These are phyloP conservation scores for Hypoxylon rickii DNA, from an alignment of 495 filamentous ascomycete genomes.

Conservation along the genomic window DNA sequence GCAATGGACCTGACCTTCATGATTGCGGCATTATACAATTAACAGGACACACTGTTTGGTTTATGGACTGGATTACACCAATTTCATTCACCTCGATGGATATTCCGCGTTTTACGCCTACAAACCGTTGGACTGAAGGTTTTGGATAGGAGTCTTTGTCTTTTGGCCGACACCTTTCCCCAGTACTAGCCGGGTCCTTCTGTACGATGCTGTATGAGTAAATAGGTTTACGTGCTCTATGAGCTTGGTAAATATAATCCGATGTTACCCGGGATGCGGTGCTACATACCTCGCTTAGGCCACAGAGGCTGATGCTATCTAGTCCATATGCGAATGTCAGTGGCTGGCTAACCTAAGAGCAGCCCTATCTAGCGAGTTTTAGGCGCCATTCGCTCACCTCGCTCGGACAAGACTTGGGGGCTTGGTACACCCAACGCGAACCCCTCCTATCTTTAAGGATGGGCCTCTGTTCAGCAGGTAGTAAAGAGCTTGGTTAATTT, in stretches of 20 bases:
- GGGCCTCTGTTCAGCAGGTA: no score
- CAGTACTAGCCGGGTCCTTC: background rate
- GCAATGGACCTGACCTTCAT: background rate
- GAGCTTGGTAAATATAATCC: background rate
- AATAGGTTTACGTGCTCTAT: background rate
- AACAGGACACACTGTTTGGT: background rate
- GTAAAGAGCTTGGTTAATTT: no score
- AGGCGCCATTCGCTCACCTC: no score
- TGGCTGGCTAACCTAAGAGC: no score
- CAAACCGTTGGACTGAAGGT: no score
- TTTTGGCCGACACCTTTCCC: background rate
- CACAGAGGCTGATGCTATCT: background rate
- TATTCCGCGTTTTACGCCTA: background rate
- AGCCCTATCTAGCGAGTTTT: background rate
- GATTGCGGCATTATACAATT: background rate
- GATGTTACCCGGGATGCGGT: no score
- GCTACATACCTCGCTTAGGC: background rate
- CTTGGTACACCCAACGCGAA: no score
- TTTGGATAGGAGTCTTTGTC: no score
- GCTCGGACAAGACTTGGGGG: no score
- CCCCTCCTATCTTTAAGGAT: no score
- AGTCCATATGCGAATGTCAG: no score
- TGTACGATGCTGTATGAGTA: background rate
- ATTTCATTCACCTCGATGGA: background rate
- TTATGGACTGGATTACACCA: background rate